Conservation (phyloP, 352 stramenopile species). For the Phytophthora agathidicida region DNA sequence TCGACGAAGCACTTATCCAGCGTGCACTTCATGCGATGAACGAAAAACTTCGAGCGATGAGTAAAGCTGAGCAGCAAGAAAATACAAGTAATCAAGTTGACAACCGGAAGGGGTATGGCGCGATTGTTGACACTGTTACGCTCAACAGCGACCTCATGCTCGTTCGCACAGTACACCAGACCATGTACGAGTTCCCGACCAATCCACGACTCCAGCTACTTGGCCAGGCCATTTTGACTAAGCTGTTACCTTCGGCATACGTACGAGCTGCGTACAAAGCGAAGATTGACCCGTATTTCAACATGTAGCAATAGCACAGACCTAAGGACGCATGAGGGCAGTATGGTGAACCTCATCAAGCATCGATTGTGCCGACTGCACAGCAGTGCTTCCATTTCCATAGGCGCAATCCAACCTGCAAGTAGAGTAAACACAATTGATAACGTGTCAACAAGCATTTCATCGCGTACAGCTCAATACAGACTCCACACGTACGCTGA, state of each 20-base stretch:
- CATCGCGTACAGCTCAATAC: not conserved
- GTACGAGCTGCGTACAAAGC: conserved; percentile 73
- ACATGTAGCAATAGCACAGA: conserved; percentile 43
- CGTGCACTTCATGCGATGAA: conserved; percentile 66
- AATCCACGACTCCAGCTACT: conserved; percentile 71
- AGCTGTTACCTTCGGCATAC: conserved; percentile 69
- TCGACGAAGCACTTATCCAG: conserved; percentile 65
- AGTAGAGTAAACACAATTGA: not conserved
- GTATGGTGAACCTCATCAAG: conserved; percentile 36
- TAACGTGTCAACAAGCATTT: not conserved
- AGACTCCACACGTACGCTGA: conserved; percentile 32
- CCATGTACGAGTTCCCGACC: conserved; percentile 65
- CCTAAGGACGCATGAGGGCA: not conserved
- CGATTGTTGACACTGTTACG: conserved; percentile 50
- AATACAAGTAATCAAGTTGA: conserved; percentile 13
- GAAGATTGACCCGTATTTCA: conserved; percentile 79
- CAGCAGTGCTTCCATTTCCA: conserved; percentile 26
- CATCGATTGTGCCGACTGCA: conserved; percentile 24
- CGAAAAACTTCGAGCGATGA: conserved; percentile 51
- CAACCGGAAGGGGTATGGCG: conserved; percentile 15
- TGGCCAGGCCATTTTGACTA: conserved; percentile 51
- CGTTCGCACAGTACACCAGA: conserved; percentile 63
- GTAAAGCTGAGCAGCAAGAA: conserved; percentile 22
- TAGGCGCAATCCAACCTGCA: conserved; percentile 34
- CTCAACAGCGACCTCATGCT: conserved; percentile 58